Conservation (phyloP, 768 basidiomycete species). For the Termitomyces sp. region DNA sequence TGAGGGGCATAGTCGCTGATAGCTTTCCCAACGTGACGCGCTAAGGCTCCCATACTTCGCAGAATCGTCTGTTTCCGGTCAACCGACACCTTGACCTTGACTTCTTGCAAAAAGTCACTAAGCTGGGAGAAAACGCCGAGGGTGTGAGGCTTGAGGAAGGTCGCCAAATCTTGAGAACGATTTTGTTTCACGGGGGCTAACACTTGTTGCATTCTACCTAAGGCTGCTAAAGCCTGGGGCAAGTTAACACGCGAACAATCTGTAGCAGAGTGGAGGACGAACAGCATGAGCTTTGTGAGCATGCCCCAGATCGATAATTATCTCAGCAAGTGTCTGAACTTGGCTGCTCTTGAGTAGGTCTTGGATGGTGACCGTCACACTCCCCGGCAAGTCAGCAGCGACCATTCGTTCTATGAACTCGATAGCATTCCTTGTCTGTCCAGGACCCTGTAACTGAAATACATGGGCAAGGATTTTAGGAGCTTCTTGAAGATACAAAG, state of each 20-base stretch:
- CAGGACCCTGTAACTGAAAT: constrained; percentile 51
- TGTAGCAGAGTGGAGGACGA: constrained; percentile 15
- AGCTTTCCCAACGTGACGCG: constrained; percentile 61
- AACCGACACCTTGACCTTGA: constrained; percentile 68
- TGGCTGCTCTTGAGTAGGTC: constrained; percentile 61
- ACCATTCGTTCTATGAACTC: constrained; percentile 59
- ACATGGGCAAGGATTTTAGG: constrained; percentile 60
- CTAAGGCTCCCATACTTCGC: constrained; percentile 68
- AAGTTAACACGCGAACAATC: not conserved
- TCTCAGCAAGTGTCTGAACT: constrained; percentile 63
- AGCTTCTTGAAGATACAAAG: constrained; percentile 51
- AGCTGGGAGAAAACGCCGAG: constrained; percentile 81
- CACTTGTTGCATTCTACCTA: constrained; percentile 40
- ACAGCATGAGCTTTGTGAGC: constrained; percentile 47
- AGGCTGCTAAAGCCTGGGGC: constrained; percentile 28
- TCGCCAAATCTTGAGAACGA: constrained; percentile 34
- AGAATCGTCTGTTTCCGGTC: constrained; percentile 71
- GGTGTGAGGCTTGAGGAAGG: constrained; percentile 69
- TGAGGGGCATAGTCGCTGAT: constrained; percentile 82
- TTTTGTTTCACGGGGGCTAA: constrained; percentile 25
- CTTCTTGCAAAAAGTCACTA: constrained; percentile 83
- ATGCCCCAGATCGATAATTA: constrained; percentile 77
- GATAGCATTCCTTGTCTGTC: constrained; percentile 52
- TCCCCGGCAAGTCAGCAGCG: constrained; percentile 34
- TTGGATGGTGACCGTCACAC: constrained; percentile 32